Evolutionary conservation across 345 rosid genomes (phyloP).

Genomic region (Aquilaria malaccensis): DNA sequence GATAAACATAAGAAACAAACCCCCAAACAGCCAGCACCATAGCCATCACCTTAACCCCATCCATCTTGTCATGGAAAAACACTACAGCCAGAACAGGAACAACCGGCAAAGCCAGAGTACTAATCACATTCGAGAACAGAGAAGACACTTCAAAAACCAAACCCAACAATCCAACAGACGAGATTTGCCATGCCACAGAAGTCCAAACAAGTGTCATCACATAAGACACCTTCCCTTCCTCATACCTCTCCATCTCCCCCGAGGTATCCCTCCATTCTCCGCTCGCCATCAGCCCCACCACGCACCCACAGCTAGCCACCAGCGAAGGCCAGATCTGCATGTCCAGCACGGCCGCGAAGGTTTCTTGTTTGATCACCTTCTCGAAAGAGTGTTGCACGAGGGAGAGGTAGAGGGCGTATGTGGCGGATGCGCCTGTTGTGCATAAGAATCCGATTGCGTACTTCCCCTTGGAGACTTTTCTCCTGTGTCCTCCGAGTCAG

Average conservation of each 20-base stretch:
- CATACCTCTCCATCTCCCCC: constrained; percentile 30
- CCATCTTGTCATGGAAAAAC: constrained; percentile 47
- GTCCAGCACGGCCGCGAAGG: constrained; percentile 32
- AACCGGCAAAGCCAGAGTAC: constrained; percentile 38
- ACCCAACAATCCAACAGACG: constrained; percentile 36
- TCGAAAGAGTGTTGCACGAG: constrained; percentile 36
- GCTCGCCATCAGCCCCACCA: constrained; percentile 36
- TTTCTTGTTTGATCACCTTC: constrained; percentile 32
- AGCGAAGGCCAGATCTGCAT: constrained; percentile 42
- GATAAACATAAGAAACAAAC: constrained; percentile 41
- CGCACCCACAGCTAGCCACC: constrained; percentile 33
- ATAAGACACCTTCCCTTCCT: constrained; percentile 30
- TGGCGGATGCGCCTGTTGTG: constrained; percentile 41
- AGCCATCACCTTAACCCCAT: constrained; percentile 46
- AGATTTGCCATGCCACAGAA: constrained; percentile 41
- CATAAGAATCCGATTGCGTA: constrained; percentile 37
- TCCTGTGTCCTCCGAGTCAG: constrained; percentile 26
- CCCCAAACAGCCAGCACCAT: constrained; percentile 50
- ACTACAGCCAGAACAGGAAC: constrained; percentile 46
- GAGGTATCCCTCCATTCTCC: constrained; percentile 37
- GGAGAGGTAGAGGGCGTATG: constrained; percentile 40
- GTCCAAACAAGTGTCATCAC: constrained; percentile 45
- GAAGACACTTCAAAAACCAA: constrained; percentile 45
- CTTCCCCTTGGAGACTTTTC: constrained; percentile 16
- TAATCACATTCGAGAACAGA: constrained; percentile 44